Conservation (phyloP, 192 early-diverging fungal genomes). For the Phycomyces nitens region DNA sequence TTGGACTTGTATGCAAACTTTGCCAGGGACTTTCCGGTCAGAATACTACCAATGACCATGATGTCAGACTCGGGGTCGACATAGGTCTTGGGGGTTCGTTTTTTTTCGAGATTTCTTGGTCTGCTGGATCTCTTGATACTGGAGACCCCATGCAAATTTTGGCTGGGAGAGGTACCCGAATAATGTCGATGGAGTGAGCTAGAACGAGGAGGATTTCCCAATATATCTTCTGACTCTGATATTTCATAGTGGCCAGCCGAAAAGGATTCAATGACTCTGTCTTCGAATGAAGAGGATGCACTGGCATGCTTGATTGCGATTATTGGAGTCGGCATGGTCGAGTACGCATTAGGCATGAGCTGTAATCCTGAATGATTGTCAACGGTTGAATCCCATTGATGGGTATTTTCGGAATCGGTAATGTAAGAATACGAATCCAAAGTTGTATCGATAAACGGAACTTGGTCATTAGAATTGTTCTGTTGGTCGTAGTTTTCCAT, state of each 20-base stretch:
- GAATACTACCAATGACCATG: background rate
- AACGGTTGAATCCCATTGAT: background rate
- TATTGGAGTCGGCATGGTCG: background rate
- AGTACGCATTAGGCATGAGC: background rate
- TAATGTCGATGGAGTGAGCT: too few species aligned
- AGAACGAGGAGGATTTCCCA: too few species aligned
- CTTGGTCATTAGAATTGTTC: too few species aligned
- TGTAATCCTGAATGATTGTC: background rate
- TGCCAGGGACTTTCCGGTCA: background rate
- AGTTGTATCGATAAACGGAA: too few species aligned
- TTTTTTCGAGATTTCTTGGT: too few species aligned
- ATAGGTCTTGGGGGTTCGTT: background rate
- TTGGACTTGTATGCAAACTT: conserved; percentile 5
- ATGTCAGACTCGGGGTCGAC: background rate
- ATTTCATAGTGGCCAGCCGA: background rate
- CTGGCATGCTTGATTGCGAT: background rate
- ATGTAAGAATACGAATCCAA: too few species aligned
- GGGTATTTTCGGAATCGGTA: too few species aligned
- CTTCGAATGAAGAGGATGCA: background rate
- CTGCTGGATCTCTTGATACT: too few species aligned
- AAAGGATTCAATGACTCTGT: background rate
- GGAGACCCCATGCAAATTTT: too few species aligned
- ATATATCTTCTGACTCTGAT: background rate
- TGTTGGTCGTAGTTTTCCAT: too few species aligned
- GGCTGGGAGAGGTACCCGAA: too few species aligned